Conservation (phyloP, 192 early-diverging fungal genomes). For the Cetraspora pellucida region DNA sequence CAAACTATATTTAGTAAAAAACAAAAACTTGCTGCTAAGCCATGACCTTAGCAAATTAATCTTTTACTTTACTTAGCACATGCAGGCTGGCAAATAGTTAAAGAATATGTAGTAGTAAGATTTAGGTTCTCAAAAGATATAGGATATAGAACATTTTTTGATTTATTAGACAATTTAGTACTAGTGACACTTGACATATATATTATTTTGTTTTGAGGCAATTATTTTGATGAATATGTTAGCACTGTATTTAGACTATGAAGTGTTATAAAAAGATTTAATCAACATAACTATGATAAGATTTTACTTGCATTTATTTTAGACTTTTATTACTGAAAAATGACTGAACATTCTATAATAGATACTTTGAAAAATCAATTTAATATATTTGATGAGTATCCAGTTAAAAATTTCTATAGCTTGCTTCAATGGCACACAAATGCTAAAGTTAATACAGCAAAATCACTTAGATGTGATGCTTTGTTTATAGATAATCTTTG, state of each 20-base stretch:
- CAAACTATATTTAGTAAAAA: conserved; percentile 11
- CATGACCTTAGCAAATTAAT: neutral
- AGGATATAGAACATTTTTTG: neutral
- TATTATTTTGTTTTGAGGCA: neutral
- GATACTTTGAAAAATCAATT: conserved; percentile 4
- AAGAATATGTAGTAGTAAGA: neutral
- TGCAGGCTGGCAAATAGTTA: conserved; percentile 3
- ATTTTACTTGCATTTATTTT: conserved; percentile 4
- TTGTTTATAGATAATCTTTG: neutral
- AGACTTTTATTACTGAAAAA: neutral
- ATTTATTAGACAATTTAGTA: conserved; percentile 2
- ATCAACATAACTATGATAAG: conserved; percentile 18
- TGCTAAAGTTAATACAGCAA: conserved; percentile 1
- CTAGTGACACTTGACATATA: conserved; percentile 1
- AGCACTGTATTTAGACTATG: neutral
- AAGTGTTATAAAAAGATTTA: neutral
- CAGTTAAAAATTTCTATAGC: conserved; percentile 5
- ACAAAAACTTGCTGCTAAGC: conserved; percentile 2
- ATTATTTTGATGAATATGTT: conserved; percentile 20
- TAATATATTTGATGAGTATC: conserved; percentile 6
- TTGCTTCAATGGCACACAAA: neutral
- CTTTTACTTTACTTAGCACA: conserved; percentile 13
- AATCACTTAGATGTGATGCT: neutral
- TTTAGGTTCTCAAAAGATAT: conserved; percentile 4
- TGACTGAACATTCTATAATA: neutral